A percentile compares a stretch with the other conserved stretches of the same genome.
Conservation (phyloP, 805 yeast genomes). For the Komagataella kurtzmanii region DNA sequence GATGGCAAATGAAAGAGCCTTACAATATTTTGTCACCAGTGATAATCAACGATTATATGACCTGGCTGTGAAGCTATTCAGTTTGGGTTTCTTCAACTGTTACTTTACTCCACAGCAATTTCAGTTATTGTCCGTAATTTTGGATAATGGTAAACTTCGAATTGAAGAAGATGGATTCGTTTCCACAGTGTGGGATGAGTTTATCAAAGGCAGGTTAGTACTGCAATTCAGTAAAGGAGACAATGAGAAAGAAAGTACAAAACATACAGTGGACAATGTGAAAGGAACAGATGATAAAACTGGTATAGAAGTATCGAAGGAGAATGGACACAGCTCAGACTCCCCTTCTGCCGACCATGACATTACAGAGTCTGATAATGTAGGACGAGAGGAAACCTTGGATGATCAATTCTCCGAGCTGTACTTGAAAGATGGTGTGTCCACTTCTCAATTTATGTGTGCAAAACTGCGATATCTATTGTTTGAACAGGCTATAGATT, state of each 20-base stretch:
- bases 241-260: constrained; percentile 8
- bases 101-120: constrained; percentile 44
- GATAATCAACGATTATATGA: constrained; percentile 15
- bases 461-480: constrained; percentile 52
- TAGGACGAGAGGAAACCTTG: constrained; percentile 5
- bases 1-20: neutral
- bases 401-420: constrained; percentile 23
- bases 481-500: constrained; percentile 60
- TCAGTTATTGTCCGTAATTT: constrained; percentile 30
- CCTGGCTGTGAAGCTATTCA: constrained; percentile 21
- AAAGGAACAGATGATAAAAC: neutral
- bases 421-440: constrained; percentile 31
- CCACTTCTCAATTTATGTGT: constrained; percentile 41
- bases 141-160: constrained; percentile 18
- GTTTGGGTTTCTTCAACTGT: constrained; percentile 27
- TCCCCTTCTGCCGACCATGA: neutral
- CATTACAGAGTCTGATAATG: constrained; percentile 2
- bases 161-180: constrained; percentile 1
- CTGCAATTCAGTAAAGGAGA: constrained; percentile 13
- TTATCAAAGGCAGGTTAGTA: constrained; percentile 26
- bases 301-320: neutral
- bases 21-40: constrained; percentile 7
- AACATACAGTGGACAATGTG: neutral
- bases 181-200: constrained; percentile 25
- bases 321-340: neutral